Evolutionary conservation across 129 eudicot genomes (phyloP), one percentile per base, ranked within the genome.

Genomic region (Pittosporum tobira): DNA sequence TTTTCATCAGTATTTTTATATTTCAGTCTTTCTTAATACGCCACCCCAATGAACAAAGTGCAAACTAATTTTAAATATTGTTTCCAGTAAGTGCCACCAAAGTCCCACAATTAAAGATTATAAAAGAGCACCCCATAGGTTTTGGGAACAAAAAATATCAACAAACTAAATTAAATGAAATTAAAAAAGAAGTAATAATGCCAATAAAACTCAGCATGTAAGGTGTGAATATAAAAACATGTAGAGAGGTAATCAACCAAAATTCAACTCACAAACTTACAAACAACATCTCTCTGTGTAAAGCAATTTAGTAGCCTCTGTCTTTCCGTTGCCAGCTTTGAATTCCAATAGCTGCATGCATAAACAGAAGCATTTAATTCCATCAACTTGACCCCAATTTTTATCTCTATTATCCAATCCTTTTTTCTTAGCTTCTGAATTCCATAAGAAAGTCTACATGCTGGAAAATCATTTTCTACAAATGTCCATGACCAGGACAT

Each of bases 261-360:
- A 43, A 15, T n/a, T 75, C 38, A 46, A 30, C 45, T 62, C 54
- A 59, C 26, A 47, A 73, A 75, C 98, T 48, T 83, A 91, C 96
- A 91, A 56, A 91, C 84, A 37, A 91, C 89, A 70, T 91, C 98
- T 63, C 72, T 75, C 26, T 63, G 59, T 53, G 94, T 73, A 69
- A 91, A 91, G 77, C 72, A 69, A 65, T 72, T 81, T 30, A 86
- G 46, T 67, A 91, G 98, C 74, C 98, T 83, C 66, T 86, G 98
- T 63, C 98, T 86, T 70, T 91, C 98, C n/a, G 94, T 91, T 75
- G 72, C 80, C 51, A 91, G 73, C 83, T 77, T 91, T 51, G 98
- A 91, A 60, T 79, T 86, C 98, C 98, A 91, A 69, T 86, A 91
- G 66, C 98, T 91, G 67, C 74, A 75, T 15, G 65, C 12, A 56